Evolutionary conservation across 176 grass and related monocot genomes (phyloP).

Genomic region (Bromus sterilis): DNA sequence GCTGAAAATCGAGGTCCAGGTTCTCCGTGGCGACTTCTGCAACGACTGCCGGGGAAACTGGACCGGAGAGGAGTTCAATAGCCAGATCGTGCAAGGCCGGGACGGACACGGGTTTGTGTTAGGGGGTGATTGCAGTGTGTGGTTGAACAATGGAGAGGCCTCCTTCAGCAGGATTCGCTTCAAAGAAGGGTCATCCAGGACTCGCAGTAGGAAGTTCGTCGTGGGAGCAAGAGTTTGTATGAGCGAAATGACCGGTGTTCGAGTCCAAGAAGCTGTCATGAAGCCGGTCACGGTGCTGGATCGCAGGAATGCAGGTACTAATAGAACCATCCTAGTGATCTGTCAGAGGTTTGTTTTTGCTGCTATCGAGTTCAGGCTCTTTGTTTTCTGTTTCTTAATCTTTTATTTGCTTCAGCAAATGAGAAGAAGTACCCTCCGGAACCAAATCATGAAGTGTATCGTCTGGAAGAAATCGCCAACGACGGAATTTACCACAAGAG

Average conservation of each 20-base stretch:
- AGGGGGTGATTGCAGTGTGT: not conserved
- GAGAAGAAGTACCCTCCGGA: conserved; percentile 31
- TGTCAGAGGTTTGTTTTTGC: not conserved
- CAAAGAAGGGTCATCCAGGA: conserved; percentile 33
- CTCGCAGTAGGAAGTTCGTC: not conserved
- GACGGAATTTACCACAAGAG: conserved; percentile 14
- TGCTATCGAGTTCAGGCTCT: not conserved
- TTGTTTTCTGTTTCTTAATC: not conserved
- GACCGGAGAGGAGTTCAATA: conserved; percentile 27
- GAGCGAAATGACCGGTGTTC: not conserved
- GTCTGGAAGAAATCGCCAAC: conserved; percentile 24
- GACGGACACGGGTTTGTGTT: conserved; percentile 15
- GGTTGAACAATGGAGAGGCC: not conserved
- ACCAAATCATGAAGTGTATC: conserved; percentile 14
- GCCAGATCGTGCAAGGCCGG: conserved; percentile 18
- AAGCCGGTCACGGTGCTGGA: conserved; percentile 17
- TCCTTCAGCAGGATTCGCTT: not conserved
- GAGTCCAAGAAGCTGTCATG: conserved; percentile 29
- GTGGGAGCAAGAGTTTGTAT: conserved; percentile 22
- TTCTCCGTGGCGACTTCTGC: conserved; percentile 22
- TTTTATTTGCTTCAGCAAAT: conserved; percentile 12
- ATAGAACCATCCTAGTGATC: too few relatives aligned
- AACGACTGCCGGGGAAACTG: conserved; percentile 1
- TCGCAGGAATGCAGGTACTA: conserved; percentile 23
- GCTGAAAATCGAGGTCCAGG: conserved; percentile 1